Base-by-base conservation (phyloP, 345 rosid genomes). In the Eutrema japonicum region DNA sequence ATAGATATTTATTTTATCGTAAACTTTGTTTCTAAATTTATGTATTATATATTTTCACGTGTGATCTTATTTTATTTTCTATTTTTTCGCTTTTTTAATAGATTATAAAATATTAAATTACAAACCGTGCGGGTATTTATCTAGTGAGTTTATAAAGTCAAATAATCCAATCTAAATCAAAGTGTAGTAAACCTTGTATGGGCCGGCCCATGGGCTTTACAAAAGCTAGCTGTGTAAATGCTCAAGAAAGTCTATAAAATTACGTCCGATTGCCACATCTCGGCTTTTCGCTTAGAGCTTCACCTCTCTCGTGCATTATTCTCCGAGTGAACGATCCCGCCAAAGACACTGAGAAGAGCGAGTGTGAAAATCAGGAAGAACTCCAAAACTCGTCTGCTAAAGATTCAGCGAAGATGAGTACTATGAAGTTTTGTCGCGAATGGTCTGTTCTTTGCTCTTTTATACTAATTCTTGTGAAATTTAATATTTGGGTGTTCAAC, bases 361-460 rank as follows among this genome's bases (percentile, higher is more conserved):
- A 14, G n/a, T 14, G 52, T 51, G 40, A 26, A 29, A 26, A 51
- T 62, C 63, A 35, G 22, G 66, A 54, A 74, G 61, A 29, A 10
- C 0, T 27, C 37, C 6, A 38, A 30, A 50, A 11, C 48, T 51
- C 53, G 61, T 66, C 8, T 48, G 12, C 45, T 57, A 32, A 48
- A 50, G 56, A 60, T 26, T 60, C 49, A 30, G 46, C 42, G 33
- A 82, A 81, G 76, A 90, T 90, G 96, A 90, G 93, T 86, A 88
- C 96, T 5, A 90, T 88, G 93, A 90, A 90, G 38, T 90, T 88
- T 79, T 90, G 93, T 82, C 89, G 93, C 10, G 96, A 90, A 80
- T 90, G 96, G 96, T 90, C 73, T 68, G 2, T 66, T 66, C 37
- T 52, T 43, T 63, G 42, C 33, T 46, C 56, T 33, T 69, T 47